Base-by-base conservation (phyloP, 164 flowering plant genomes). In the Tinospora cordifolia region DNA sequence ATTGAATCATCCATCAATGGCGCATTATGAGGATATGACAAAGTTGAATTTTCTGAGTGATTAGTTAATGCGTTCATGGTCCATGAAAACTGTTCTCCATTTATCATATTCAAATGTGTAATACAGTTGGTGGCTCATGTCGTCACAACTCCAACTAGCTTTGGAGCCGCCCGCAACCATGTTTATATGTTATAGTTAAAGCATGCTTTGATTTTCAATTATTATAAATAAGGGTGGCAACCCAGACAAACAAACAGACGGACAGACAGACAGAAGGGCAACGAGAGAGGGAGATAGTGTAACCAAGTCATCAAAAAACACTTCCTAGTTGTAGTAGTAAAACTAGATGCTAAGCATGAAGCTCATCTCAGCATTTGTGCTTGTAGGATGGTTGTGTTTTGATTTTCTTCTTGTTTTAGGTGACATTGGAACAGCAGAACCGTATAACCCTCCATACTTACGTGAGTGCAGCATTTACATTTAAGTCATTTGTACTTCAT, bases 361-460 rank as follows among this genome's bases (percentile, higher is more conserved):
- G 74, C 46, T 67, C 26, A 30, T n/a, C 27, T 57, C 57, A 14
- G 74, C 59, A 70, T 1, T 64, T 67, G 14, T 71, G 4, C 11
- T 70, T 51, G 34, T 77, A 69, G 75, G 63, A 47, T 75, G 69
- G 66, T 19, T 75, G 51, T 59, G 66, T 69, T 19, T 47, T 72
- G 19, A 60, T 71, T 51, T 60, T 51, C 60, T 70, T 25, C 8
- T 68, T 8, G 78, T 71, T 17, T 22, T 46, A 24, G 82, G 79
- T 9, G 82, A 76, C 44, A 68, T 77, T 22, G 82, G 82, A 19
- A 79, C 79, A 4, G 79, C 82, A 9, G 66, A 47, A 36, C 57
- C 71, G 3, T 38, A 69, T 69, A 62, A 38, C 12, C 63, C 71
- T 54, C 71, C 71, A 34, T 69, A 69, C 63, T 10, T 26, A 54